A percentile compares a stretch with the other conserved stretches of the same genome.
These are phyloP conservation scores for Kwoniella europaea DNA, from an alignment of 768 basidiomycete species.

Conservation along the genomic window DNA sequence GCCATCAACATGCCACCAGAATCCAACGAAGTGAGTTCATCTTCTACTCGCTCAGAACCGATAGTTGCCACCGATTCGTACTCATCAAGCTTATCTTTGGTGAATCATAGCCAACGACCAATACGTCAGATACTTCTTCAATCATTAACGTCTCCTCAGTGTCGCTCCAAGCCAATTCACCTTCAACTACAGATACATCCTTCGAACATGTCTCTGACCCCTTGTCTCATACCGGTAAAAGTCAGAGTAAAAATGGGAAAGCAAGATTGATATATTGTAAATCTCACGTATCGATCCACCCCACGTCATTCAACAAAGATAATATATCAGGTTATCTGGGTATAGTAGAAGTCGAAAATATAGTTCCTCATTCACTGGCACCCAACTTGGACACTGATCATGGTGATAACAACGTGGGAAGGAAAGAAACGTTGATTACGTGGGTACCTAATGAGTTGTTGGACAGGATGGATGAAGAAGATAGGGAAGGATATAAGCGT, in stretches of 20 bases:
- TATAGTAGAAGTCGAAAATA: constrained; percentile 77
- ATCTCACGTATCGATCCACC: constrained; percentile 93
- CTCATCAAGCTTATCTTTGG: neutral
- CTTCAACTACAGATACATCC: constrained; percentile 21
- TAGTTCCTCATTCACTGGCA: constrained; percentile 16
- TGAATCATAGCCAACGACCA: neutral
- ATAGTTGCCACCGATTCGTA: neutral
- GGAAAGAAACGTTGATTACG: constrained; percentile 73
- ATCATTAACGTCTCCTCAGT: constrained; percentile 18
- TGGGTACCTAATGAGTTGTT: constrained; percentile 92
- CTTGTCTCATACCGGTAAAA: neutral
- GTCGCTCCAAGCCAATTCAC: constrained; percentile 19
- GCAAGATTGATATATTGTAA: constrained; percentile 77
- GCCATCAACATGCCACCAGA: constrained; percentile 3
- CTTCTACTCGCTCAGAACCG: no score
- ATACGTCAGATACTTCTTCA: constrained; percentile 10
- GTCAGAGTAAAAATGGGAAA: constrained; percentile 28
- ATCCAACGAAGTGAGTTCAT: constrained; percentile 22
- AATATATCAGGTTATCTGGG: constrained; percentile 93
- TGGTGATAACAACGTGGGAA: constrained; percentile 19
- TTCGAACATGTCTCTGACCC: constrained; percentile 21
- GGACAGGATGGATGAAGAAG: constrained; percentile 76
- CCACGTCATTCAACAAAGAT: constrained; percentile 86
- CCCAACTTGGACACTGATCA: constrained; percentile 33
- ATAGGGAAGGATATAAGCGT: constrained; percentile 88